phyloP scores from a whole-genome alignment of 2,329 filamentous ascomycete species.

The Trichoderma pleuroti region DNA sequence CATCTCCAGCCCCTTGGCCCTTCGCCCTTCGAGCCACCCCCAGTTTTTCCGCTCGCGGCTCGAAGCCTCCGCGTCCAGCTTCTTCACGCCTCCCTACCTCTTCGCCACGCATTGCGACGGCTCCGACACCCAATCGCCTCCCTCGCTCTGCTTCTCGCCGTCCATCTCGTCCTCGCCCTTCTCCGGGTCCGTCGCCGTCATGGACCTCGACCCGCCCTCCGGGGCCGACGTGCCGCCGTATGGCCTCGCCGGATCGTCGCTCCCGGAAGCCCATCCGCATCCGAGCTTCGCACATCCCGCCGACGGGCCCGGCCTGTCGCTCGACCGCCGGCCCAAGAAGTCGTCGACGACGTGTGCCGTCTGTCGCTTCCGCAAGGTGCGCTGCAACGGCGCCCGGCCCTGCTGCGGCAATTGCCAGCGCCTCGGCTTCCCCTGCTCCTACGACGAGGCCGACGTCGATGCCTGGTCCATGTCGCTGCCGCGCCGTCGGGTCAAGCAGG shows the following conservation, averaged over 20 bases:
- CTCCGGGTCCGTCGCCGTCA: not conserved
- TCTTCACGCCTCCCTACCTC: not conserved
- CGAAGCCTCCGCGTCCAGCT: not conserved
- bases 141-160: not conserved
- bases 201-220: slow-evolving; percentile 12
- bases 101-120: not conserved
- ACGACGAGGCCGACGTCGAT: slow-evolving; percentile 46
- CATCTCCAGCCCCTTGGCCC: not conserved
- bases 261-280: slow-evolving; percentile 9
- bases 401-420: slow-evolving; percentile 58
- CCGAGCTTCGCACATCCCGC: not conserved
- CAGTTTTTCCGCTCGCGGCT: slow-evolving; percentile 12
- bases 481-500: slow-evolving; percentile 52
- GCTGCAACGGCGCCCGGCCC: slow-evolving; percentile 52
- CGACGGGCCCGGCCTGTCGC: slow-evolving; percentile 19
- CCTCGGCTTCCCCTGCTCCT: slow-evolving; percentile 55
- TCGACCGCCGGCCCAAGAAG: slow-evolving; percentile 38
- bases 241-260: slow-evolving; percentile 8
- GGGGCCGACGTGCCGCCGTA: slow-evolving; percentile 9
- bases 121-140: not conserved
- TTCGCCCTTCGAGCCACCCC: not conserved
- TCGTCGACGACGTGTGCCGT: slow-evolving; percentile 51
- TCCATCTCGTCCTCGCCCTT: not conserved
- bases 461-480: slow-evolving; percentile 45
- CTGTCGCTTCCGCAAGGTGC: slow-evolving; percentile 55